Evolutionary conservation across 2,329 filamentous ascomycete genomes (phyloP).

Genomic region (Paracorniculantispora psalliotae): DNA sequence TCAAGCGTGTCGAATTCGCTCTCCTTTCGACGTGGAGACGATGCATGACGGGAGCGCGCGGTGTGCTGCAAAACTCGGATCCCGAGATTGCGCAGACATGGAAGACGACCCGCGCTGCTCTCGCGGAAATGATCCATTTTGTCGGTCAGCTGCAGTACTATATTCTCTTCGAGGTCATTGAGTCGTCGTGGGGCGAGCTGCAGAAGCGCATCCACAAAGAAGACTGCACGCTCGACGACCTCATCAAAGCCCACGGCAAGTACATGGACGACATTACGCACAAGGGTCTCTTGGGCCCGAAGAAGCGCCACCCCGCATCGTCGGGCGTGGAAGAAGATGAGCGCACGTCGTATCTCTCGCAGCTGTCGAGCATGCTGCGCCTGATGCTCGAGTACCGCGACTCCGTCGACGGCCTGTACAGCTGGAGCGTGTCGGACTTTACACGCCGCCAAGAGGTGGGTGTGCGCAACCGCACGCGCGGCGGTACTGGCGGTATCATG

Average conservation of each 20-base stretch:
- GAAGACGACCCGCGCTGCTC: slow-evolving; percentile 81
- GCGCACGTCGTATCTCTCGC: slow-evolving; percentile 73
- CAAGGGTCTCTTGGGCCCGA: slow-evolving; percentile 84
- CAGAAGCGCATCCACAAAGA: slow-evolving; percentile 78
- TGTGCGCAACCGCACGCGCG: slow-evolving; percentile 61
- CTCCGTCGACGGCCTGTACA: slow-evolving; percentile 88
- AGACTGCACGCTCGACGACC: slow-evolving; percentile 86
- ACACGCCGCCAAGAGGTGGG: slow-evolving; percentile 82
- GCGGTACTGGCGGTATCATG: slow-evolving; percentile 27
- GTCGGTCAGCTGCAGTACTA: slow-evolving; percentile 97
- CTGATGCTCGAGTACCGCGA: slow-evolving; percentile 93
- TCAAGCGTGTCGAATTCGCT: slow-evolving; percentile 95
- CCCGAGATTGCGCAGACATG: slow-evolving; percentile 68
- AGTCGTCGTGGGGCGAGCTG: slow-evolving; percentile 89
- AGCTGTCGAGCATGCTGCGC: slow-evolving; percentile 87
- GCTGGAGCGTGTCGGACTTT: slow-evolving; percentile 91
- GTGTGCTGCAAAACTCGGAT: slow-evolving; percentile 76
- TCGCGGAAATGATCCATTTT: slow-evolving; percentile 98
- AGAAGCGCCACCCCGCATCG: slow-evolving; percentile 24
- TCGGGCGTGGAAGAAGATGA: slow-evolving; percentile 51
- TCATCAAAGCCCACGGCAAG: slow-evolving; percentile 84
- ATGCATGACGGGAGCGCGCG: slow-evolving; percentile 89
- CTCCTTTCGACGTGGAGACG: slow-evolving; percentile 87
- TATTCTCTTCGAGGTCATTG: slow-evolving; percentile 97
- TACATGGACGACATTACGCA: slow-evolving; percentile 94